Percentiles rank a stretch among this genome's conserved stretches.
These are phyloP conservation scores for Aureobasidium sp. DNA, from an alignment of 2,329 filamentous ascomycete species.

Conservation along the genomic window DNA sequence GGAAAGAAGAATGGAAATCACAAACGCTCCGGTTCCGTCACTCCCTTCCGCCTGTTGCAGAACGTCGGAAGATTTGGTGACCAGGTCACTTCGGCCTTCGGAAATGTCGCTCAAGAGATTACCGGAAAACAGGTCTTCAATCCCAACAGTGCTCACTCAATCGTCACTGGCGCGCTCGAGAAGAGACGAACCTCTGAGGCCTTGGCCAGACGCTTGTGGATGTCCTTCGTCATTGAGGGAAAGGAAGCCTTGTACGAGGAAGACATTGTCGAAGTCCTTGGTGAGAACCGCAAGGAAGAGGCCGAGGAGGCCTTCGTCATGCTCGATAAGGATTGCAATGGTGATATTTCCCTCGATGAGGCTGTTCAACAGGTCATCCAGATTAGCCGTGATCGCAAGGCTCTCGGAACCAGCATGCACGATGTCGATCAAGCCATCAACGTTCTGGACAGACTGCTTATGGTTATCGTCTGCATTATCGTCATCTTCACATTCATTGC, in stretches of 20 bases:
- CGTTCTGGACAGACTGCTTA: constrained; percentile 80
- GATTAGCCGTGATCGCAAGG: constrained; percentile 77
- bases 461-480: constrained; percentile 72
- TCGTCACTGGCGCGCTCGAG: constrained; percentile 83
- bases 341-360: constrained; percentile 90
- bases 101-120: constrained; percentile 88
- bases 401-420: constrained; percentile 88
- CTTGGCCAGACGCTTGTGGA: constrained; percentile 91
- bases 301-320: constrained; percentile 78
- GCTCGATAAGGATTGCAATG: constrained; percentile 82
- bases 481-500: constrained; percentile 60
- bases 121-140: constrained; percentile 96
- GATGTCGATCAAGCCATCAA: constrained; percentile 92
- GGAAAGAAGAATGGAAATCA: constrained; percentile 49
- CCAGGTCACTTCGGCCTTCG: constrained; percentile 88
- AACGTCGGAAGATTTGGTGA: constrained; percentile 71
- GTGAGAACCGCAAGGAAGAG: constrained; percentile 62
- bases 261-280: constrained; percentile 83
- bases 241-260: constrained; percentile 70
- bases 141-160: constrained; percentile 78
- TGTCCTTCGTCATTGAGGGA: constrained; percentile 93
- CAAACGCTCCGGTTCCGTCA: constrained; percentile 55
- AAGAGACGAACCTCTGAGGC: constrained; percentile 79
- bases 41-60: constrained; percentile 72
- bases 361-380: constrained; percentile 85